These are phyloP conservation scores for Diaporthe australafricana DNA, from an alignment of 2,329 filamentous ascomycete species.

Conservation along the genomic window DNA sequence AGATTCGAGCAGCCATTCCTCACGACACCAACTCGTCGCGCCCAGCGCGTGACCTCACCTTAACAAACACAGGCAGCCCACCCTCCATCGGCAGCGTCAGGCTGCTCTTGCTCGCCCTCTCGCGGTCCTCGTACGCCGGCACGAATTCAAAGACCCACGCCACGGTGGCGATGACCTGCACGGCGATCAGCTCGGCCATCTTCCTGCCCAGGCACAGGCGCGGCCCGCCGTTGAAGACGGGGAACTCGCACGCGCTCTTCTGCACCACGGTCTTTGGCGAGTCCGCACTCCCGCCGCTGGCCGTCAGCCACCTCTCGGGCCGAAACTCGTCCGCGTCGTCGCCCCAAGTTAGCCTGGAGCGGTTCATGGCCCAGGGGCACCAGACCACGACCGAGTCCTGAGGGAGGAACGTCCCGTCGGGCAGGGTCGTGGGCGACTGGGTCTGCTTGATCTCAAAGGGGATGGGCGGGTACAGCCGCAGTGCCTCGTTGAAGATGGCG, in stretches of 20 bases:
- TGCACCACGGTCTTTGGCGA: conserved; percentile 45
- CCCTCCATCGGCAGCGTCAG: conserved; percentile 74
- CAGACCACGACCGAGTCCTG: conserved; percentile 67
- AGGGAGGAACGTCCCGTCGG: conserved; percentile 71
- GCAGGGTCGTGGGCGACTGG: conserved; percentile 62
- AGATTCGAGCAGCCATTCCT: background rate
- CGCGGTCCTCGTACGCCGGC: conserved; percentile 52
- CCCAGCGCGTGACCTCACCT: conserved; percentile 35
- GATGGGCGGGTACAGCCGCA: conserved; percentile 73
- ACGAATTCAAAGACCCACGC: conserved; percentile 63
- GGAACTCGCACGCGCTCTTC: conserved; percentile 67
- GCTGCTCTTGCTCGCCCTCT: conserved; percentile 69
- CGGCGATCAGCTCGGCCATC: conserved; percentile 72
- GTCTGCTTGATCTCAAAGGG: conserved; percentile 75
- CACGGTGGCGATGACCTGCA: conserved; percentile 65
- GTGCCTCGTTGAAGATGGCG: conserved; percentile 71
- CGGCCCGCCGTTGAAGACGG: conserved; percentile 74
- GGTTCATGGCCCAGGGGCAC: conserved; percentile 74
- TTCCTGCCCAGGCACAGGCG: conserved; percentile 71
- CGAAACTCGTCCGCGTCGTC: conserved; percentile 65
- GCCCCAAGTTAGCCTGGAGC: conserved; percentile 68
- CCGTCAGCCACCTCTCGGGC: conserved; percentile 66
- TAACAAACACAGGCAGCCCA: conserved; percentile 63
- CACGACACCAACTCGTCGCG: background rate
- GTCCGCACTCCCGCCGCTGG: background rate